Evolutionary conservation across 495 filamentous ascomycete genomes (phyloP).

Genomic region (Lophiostoma macrostomum): DNA sequence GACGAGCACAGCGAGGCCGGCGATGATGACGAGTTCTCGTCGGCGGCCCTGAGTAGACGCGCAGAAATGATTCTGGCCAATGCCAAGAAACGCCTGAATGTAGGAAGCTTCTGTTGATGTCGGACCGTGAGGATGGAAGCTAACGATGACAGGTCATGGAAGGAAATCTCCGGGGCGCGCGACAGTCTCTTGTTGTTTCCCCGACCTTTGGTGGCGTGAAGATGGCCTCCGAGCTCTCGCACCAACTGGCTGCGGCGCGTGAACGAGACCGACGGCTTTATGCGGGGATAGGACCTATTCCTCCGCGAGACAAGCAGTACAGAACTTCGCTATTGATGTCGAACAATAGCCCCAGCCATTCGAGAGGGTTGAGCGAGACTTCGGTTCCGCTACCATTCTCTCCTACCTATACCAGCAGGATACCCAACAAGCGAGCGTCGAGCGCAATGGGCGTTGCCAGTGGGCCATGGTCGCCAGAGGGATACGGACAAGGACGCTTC

Average conservation of each 20-base stretch:
- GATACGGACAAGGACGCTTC: constrained; percentile 20
- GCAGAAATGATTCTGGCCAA: constrained; percentile 88
- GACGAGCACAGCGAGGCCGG: constrained; percentile 26
- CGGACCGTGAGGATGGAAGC: not conserved
- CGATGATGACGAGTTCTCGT: constrained; percentile 57
- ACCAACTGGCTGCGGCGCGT: constrained; percentile 25
- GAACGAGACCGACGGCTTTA: constrained; percentile 28
- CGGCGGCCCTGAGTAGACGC: constrained; percentile 70
- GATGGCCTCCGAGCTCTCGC: constrained; percentile 24
- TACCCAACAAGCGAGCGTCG: constrained; percentile 25
- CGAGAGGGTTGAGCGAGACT: constrained; percentile 36
- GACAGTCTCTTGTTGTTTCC: constrained; percentile 56
- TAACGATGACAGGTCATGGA: constrained; percentile 72
- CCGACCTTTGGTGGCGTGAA: constrained; percentile 27
- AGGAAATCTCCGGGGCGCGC: constrained; percentile 76
- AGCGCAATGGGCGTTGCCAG: constrained; percentile 31
- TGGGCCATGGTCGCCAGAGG: constrained; percentile 32
- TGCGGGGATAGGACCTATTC: constrained; percentile 25
- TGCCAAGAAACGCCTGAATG: constrained; percentile 81
- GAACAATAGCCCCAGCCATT: constrained; percentile 32
- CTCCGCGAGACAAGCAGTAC: constrained; percentile 14
- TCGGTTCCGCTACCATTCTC: constrained; percentile 28
- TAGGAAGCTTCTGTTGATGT: constrained; percentile 49
- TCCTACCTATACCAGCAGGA: constrained; percentile 11
- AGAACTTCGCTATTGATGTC: constrained; percentile 30